Conservation (phyloP, 208 protist species). For the Trypanosomatidae sp. region DNA sequence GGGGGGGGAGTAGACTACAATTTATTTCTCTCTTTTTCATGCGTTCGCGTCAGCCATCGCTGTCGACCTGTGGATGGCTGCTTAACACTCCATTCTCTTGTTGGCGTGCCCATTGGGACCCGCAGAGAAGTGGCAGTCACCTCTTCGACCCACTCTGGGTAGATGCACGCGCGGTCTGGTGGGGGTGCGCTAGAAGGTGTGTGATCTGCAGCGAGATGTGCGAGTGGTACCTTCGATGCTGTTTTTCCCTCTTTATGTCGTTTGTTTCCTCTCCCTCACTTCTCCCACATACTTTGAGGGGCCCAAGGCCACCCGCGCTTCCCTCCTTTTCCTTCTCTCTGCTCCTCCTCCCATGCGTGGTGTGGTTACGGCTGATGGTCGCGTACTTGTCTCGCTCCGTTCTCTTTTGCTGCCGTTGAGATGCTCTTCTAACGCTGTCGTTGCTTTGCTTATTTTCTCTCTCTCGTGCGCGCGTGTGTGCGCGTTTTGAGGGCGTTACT, state of each 20-base stretch:
- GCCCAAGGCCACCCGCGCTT: neutral
- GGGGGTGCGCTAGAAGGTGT: neutral
- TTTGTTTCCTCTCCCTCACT: neutral
- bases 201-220: neutral
- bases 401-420: neutral
- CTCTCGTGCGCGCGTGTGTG: neutral
- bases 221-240: too few relatives aligned
- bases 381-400: neutral
- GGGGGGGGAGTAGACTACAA: neutral
- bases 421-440: neutral
- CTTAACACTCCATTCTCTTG: neutral
- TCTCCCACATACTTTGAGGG: neutral
- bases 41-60: neutral
- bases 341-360: neutral
- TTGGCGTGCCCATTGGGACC: neutral
- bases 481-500: neutral
- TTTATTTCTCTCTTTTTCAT: neutral
- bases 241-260: neutral
- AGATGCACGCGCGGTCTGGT: neutral
- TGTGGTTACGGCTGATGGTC: neutral
- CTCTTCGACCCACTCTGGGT: neutral
- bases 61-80: neutral
- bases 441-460: neutral
- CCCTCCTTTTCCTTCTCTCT: neutral
- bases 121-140: neutral